A percentile compares a stretch with the other conserved stretches of the same genome.
phyloP scores from a whole-genome alignment of 805 yeast genomes.

The Saccharomycopsis oosterbeekiorum region DNA sequence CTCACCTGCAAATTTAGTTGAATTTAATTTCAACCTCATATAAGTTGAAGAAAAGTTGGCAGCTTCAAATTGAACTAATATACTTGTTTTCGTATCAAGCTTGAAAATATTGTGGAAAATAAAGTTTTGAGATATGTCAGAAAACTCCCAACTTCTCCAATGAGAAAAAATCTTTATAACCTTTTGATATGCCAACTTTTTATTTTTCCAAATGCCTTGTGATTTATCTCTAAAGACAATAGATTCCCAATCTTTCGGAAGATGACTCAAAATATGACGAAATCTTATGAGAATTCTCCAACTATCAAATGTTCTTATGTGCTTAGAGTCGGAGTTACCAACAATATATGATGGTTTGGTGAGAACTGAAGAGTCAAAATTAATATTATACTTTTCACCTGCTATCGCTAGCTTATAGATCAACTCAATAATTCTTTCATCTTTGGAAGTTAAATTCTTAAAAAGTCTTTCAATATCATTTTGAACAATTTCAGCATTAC shows the following conservation, averaged over 20 bases:
- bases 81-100: not conserved
- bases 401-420: slow-evolving; percentile 37
- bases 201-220: slow-evolving; percentile 27
- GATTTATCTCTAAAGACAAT: slow-evolving; percentile 27
- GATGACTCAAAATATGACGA: slow-evolving; percentile 55
- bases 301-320: slow-evolving; percentile 69
- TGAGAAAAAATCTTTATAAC: slow-evolving; percentile 51
- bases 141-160: slow-evolving; percentile 93
- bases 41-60: slow-evolving; percentile 3
- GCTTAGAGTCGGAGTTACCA: slow-evolving; percentile 52
- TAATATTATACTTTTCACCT: slow-evolving; percentile 42
- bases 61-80: not conserved
- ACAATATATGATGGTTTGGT: slow-evolving; percentile 82
- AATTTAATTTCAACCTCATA: not conserved
- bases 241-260: slow-evolving; percentile 45
- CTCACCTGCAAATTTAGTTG: not conserved
- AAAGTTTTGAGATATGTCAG: slow-evolving; percentile 46
- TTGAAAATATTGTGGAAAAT: slow-evolving; percentile 43
- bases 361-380: slow-evolving; percentile 80
- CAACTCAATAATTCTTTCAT: slow-evolving; percentile 26
- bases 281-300: slow-evolving; percentile 82
- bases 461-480: slow-evolving; percentile 26
- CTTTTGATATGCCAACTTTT: slow-evolving; percentile 41
- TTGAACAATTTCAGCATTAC: not conserved
- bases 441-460: slow-evolving; percentile 22